These are phyloP conservation scores for Laburnicola sp. DNA, from an alignment of 2,329 filamentous ascomycete genomes.

Conservation along the genomic window DNA sequence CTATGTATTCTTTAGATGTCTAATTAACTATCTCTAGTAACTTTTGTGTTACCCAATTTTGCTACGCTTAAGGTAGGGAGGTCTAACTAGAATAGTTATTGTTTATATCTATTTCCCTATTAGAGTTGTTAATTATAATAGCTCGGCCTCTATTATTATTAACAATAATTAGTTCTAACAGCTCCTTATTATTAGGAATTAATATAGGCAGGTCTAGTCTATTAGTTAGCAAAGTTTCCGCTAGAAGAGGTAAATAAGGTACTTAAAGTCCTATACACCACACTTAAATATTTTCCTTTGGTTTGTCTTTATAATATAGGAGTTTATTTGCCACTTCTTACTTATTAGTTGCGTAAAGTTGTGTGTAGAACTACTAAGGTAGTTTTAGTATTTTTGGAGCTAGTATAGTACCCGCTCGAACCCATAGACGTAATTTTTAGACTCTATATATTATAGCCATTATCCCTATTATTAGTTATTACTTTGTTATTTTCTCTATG, in stretches of 20 bases:
- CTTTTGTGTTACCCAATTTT: slow-evolving; percentile 7
- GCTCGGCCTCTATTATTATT: slow-evolving; percentile 9
- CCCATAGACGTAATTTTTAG: no score
- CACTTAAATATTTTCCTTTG: slow-evolving; percentile 1
- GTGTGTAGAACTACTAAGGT: no score
- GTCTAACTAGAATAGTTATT: slow-evolving; percentile 10
- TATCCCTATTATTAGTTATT: no score
- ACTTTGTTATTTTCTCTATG: no score
- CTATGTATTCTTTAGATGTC: slow-evolving; percentile 13
- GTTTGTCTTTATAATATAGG: no score
- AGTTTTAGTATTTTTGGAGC: no score
- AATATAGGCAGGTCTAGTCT: slow-evolving; percentile 10
- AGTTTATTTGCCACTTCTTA: no score
- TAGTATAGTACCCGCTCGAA: no score
- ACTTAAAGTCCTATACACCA: slow-evolving; percentile 7
- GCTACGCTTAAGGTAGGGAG: slow-evolving; percentile 5
- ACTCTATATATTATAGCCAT: no score
- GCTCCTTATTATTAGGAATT: slow-evolving; percentile 7
- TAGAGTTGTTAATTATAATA: slow-evolving; percentile 9
- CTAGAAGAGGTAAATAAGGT: slow-evolving; percentile 10
- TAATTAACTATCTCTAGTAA: slow-evolving; percentile 14
- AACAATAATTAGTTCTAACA: slow-evolving; percentile 9
- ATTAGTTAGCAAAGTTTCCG: slow-evolving; percentile 9
- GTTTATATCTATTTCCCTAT: slow-evolving; percentile 8
- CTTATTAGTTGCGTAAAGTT: no score